A percentile compares a stretch with the other conserved stretches of the same genome.
phyloP scores from a whole-genome alignment of 2,329 filamentous ascomycete genomes.

The Scopulariopsis brevicaulis region DNA sequence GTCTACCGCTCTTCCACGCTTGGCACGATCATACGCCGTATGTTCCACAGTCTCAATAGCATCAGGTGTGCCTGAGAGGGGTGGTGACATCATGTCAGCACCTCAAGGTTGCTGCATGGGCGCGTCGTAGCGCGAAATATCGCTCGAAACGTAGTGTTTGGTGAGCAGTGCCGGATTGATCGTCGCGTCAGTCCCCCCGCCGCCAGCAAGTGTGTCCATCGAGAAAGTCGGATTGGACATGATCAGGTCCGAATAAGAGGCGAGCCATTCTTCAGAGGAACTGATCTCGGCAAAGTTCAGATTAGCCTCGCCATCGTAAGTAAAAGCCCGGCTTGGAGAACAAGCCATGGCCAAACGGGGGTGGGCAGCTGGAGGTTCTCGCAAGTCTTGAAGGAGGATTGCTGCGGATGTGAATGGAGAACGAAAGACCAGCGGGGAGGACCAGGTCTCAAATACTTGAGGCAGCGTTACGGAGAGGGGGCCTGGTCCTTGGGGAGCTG shows the following conservation, averaged over 20 bases:
- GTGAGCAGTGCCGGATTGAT: slow-evolving; percentile 1
- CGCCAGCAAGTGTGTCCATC: background rate
- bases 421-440: background rate
- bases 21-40: background rate
- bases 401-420: background rate
- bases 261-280: background rate
- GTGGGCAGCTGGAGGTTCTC: background rate
- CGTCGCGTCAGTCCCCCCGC: background rate
- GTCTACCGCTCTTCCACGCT: background rate
- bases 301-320: slow-evolving; percentile 7
- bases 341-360: background rate
- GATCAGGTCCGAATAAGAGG: background rate
- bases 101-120: slow-evolving; percentile 2
- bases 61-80: background rate
- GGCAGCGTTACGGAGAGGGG: background rate
- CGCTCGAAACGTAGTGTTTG: background rate
- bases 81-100: background rate
- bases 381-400: background rate
- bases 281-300: background rate
- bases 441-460: background rate
- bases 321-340: no score
- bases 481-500: background rate
- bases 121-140: background rate
- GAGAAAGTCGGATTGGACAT: background rate
- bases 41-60: background rate